Base-by-base conservation (phyloP, 108 stramenopile species). In the Seminavis robusta region DNA sequence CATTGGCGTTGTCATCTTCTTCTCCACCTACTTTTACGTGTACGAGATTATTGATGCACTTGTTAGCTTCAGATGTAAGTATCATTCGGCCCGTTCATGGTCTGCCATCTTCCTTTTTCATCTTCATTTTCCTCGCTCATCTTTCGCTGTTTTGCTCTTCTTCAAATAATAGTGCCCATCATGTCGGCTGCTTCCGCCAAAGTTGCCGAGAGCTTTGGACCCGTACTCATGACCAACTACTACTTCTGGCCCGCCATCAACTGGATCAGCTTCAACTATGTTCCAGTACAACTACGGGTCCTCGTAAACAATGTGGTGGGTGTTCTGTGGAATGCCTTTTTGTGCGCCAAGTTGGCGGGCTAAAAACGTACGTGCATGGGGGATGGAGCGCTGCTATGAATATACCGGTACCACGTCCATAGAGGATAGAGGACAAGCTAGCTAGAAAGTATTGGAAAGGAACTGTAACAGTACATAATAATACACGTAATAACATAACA, bases 311-410 rank as follows among this genome's bases (percentile, higher is more conserved):
- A 54, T 41, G 24, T 61, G 16, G 55, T 71, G 4, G 39, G 56
- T 2, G 44, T 71, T 6, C 50, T 71, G 27, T 71, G 62, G 62
- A 71, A 71, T 38, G 47, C 43, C 11, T 71, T 57, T 48, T 44
- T 71, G 1, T 71, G 62, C 48, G 50, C 60, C 23, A 20, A 48
- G 3, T 25, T 69, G 16, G 49, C 59, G 3, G 16, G 42, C 1
- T 3, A 4, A 36, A 27, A 43, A 43, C 10, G 13, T 11, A 37
- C 36, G 8, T 37, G n/a, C n/a, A n/a, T n/a, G n/a, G n/a, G n/a
- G n/a, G n/a, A n/a, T n/a, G n/a, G n/a, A n/a, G n/a, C n/a, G n/a
- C n/a, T n/a, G n/a, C n/a, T n/a, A n/a, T n/a, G n/a, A n/a, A n/a
- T n/a, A n/a, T n/a, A n/a, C n/a, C n/a, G n/a, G n/a, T n/a, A n/a